These are phyloP conservation scores for Vigna radiata DNA, from an alignment of 306 rosid genomes.

Conservation along the genomic window DNA sequence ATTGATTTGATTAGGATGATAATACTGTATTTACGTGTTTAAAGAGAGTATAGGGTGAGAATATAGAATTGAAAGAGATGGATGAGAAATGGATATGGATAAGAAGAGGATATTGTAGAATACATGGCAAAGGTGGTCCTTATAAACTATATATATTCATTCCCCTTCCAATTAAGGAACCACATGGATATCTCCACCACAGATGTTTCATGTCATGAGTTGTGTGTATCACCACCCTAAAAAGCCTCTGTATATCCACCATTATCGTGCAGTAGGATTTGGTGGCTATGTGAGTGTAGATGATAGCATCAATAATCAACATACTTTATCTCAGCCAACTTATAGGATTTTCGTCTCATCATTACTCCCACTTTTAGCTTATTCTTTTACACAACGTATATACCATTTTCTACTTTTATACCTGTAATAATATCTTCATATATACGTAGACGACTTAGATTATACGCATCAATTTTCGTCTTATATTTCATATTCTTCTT, in stretches of 20 bases:
- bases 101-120: neutral
- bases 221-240: neutral
- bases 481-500: too few species aligned
- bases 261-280: constrained; percentile 1
- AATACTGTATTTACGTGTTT: too few species aligned
- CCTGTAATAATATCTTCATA: too few species aligned
- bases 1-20: too few species aligned
- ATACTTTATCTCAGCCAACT: neutral
- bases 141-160: neutral
- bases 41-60: neutral
- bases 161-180: neutral
- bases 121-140: constrained; percentile 1
- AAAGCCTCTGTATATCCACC: neutral
- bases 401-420: too few species aligned
- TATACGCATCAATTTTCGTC: too few species aligned
- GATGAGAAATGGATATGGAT: neutral
- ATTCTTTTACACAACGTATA: too few species aligned
- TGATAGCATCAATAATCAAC: neutral
- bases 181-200: neutral
- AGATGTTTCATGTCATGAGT: neutral
- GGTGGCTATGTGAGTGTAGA: neutral
- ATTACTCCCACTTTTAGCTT: too few species aligned
- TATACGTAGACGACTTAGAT: too few species aligned
- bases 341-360: neutral
- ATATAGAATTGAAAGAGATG: neutral